phyloP scores from a whole-genome alignment of 202 grass and related monocot species.

The Setaria italica region DNA sequence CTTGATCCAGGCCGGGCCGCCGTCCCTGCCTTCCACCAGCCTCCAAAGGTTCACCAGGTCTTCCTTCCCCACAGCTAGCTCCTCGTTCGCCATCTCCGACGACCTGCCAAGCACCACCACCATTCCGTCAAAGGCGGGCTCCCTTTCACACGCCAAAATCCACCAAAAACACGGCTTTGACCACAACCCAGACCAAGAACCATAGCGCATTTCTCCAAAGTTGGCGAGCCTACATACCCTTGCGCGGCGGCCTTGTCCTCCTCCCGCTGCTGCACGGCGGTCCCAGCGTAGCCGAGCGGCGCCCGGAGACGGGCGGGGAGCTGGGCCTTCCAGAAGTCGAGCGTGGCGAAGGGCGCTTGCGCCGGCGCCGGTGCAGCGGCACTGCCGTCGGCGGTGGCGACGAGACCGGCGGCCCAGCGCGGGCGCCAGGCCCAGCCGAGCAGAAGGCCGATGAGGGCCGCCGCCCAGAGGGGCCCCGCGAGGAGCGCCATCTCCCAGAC shows the following conservation, averaged over 20 bases:
- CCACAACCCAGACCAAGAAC: neutral
- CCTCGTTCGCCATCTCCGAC: conserved; percentile 48
- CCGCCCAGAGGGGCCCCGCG: conserved; percentile 78
- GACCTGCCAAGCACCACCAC: conserved; percentile 51
- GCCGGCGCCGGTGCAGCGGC: neutral
- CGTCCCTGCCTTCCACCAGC: conserved; percentile 74
- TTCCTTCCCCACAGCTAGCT: conserved; percentile 59
- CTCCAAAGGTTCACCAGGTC: conserved; percentile 77
- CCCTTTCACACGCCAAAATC: conserved; percentile 37
- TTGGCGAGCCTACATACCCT: conserved; percentile 38
- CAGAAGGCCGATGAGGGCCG: conserved; percentile 75
- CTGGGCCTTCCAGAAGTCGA: conserved; percentile 60
- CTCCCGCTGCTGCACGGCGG: conserved; percentile 12
- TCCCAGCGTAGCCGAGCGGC: conserved; percentile 37
- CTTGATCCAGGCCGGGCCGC: conserved; percentile 73
- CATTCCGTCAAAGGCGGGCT: conserved; percentile 11
- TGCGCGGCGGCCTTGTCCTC: conserved; percentile 10
- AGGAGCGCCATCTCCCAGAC: conserved; percentile 76
- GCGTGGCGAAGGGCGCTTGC: conserved; percentile 31
- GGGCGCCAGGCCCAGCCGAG: conserved; percentile 94
- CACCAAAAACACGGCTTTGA: conserved; percentile 43
- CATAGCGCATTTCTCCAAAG: conserved; percentile 39
- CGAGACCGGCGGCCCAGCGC: conserved; percentile 69
- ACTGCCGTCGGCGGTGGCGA: conserved; percentile 38
- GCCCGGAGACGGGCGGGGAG: conserved; percentile 54